Conservation (phyloP, 192 early-diverging fungal species). For the Coemansia sp. region DNA sequence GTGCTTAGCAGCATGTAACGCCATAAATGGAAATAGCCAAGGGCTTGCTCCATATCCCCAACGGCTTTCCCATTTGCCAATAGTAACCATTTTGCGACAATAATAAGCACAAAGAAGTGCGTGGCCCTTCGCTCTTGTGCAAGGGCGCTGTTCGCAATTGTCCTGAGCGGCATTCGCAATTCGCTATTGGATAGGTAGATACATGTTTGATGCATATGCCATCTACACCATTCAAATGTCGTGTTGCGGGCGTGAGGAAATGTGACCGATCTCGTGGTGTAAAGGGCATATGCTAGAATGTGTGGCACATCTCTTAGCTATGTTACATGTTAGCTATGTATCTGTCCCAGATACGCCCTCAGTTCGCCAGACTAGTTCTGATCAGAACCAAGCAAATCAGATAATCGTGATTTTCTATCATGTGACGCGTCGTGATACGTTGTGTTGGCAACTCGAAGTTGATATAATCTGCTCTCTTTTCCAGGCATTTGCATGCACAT, state of each 20-base stretch:
- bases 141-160: not conserved
- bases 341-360: no score
- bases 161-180: not conserved
- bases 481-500: not conserved
- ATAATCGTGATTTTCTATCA: no score
- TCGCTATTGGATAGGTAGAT: not conserved
- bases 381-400: no score
- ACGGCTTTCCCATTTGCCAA: not conserved
- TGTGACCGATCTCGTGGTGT: no score
- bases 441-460: no score
- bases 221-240: no score
- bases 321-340: no score
- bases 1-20: not conserved
- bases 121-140: not conserved
- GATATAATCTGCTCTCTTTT: not conserved
- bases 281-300: no score
- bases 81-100: not conserved
- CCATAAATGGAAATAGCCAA: not conserved
- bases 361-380: no score
- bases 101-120: not conserved
- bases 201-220: not conserved
- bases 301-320: no score
- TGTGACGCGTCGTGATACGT: no score
- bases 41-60: not conserved
- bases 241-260: no score